Percentiles rank a stretch among this genome's conserved stretches.
Conservation (phyloP, 2,329 filamentous ascomycete genomes). For the Claviceps sp. region DNA sequence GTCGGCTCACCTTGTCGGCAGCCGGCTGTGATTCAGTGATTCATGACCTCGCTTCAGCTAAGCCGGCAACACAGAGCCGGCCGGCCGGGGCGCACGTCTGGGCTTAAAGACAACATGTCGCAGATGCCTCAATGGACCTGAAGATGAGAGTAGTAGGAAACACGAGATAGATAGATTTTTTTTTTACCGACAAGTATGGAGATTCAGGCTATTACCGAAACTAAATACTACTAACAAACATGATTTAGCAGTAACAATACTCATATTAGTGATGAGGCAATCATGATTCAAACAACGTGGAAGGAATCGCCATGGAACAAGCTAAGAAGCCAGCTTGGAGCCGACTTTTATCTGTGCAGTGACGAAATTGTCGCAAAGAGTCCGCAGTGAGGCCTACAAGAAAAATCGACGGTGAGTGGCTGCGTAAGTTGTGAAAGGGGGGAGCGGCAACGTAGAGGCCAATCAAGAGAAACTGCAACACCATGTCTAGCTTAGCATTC, state of each 20-base stretch:
- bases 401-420: constrained; percentile 2
- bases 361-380: not conserved
- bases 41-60: no score
- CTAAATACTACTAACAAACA: no score
- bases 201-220: no score
- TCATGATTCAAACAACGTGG: not conserved
- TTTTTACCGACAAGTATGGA: no score
- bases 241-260: no score
- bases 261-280: no score
- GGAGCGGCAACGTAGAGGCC: not conserved
- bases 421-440: not conserved
- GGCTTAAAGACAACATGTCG: no score
- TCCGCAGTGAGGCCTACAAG: constrained; percentile 2
- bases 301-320: not conserved
- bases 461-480: constrained; percentile 5
- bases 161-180: no score
- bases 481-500: constrained; percentile 7
- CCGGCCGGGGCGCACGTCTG: no score
- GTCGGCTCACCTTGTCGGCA: not conserved
- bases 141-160: no score
- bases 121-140: no score
- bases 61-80: no score
- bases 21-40: not conserved
- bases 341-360: constrained; percentile 2
- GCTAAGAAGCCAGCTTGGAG: not conserved